Base-by-base conservation (phyloP, 2,329 filamentous ascomycete genomes). In the Venturiaceae sp. region DNA sequence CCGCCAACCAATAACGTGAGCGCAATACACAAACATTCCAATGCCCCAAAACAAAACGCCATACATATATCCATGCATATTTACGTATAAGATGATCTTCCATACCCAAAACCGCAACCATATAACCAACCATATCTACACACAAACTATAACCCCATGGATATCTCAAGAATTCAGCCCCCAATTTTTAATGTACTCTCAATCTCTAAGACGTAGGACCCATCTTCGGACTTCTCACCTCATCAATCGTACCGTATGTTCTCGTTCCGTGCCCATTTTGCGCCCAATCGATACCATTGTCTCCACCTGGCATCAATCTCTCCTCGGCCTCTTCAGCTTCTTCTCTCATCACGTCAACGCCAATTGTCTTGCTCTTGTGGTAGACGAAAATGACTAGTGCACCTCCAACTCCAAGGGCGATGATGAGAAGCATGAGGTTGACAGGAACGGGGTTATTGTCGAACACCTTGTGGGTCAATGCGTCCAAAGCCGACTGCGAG, bases 401-500 rank as follows among this genome's bases (percentile, higher is more conserved):
- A 1, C 79, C 60, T 0, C 92, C 91, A 1, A 92, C 78, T 0
- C 80, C 67, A 8, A 88, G 68, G 0, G 86, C 88, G 0, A 82
- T 59, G 0, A 72, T 67, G 53, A 92, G 72, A 21, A 96, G 71
- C 0, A 87, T 77, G 2, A 87, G 55, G 68, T 96, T 94, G 13
- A 95, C 85, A 0, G 90, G 90, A 0, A 89, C 74, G 0, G 91
- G 91, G 68, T 95, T 79, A 5, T 85, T 83, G 23, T 76, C 65
- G 67, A 92, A 96, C 0, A 79, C 79, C 58, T 82, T 77, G 67
- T 95, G 88, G 41, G 91, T 90, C 36, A 92, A 69, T 26, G 85
- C 83, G 69, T 96, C 91, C 34, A 96, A 77, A 0, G 82, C 90
- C 5, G 86, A 86, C 74, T 95, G 90, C 1, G 83, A 83, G 67